Conservation (phyloP, 768 basidiomycete genomes). For the Boletus huronensis region DNA sequence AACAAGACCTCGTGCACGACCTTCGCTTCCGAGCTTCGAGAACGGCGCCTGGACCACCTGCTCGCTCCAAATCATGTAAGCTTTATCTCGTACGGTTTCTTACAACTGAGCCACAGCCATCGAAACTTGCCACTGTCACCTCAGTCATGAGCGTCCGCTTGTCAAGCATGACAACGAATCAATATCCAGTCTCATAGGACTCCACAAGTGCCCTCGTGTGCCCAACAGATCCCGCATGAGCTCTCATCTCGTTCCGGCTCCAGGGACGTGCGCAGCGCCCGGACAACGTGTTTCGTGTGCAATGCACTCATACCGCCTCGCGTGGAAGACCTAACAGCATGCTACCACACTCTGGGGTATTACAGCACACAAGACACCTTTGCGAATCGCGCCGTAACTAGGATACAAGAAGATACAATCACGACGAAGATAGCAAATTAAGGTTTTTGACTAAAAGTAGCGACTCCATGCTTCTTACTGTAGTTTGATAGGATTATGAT, state of each 20-base stretch:
- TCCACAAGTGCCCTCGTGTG: not conserved
- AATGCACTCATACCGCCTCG: constrained; percentile 1
- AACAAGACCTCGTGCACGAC: constrained; percentile 19
- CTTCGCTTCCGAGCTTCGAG: constrained; percentile 26
- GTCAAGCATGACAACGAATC: constrained; percentile 4
- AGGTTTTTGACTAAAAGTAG: constrained; percentile 29
- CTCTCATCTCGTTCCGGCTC: not conserved
- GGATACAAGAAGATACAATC: constrained; percentile 19
- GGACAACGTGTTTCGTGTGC: constrained; percentile 20
- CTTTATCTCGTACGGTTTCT: constrained; percentile 3
- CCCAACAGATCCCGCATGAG: not conserved
- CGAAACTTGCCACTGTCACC: not conserved
- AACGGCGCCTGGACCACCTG: constrained; percentile 20
- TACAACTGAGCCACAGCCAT: not conserved
- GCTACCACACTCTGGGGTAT: constrained; percentile 14
- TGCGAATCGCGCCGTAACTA: constrained; percentile 18
- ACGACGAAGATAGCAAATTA: constrained; percentile 21
- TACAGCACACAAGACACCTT: constrained; percentile 12
- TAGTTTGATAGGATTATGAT: constrained; percentile 19
- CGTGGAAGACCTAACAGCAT: constrained; percentile 6
- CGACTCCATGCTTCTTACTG: constrained; percentile 20
- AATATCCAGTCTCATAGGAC: not conserved
- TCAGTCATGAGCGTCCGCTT: constrained; percentile 5
- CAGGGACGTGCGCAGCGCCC: not conserved
- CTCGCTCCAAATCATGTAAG: constrained; percentile 19